Evolutionary conservation across 805 yeast species (phyloP).

Genomic region (Candida sanyiensis): DNA sequence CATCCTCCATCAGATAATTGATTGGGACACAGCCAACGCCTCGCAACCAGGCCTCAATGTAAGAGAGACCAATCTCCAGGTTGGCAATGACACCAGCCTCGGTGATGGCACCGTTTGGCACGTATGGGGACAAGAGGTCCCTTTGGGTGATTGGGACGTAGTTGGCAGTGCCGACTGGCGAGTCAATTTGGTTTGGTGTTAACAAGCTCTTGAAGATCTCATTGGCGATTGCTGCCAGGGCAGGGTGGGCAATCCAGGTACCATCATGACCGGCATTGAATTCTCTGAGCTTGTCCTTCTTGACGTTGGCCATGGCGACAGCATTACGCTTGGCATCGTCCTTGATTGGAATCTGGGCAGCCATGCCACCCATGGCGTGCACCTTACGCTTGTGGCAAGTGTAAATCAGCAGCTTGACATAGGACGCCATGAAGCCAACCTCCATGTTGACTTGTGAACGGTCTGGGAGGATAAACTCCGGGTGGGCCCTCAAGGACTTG

Average conservation of each 20-base stretch:
- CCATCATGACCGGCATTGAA: slow-evolving; percentile 80
- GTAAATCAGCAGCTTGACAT: slow-evolving; percentile 67
- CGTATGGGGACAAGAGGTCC: slow-evolving; percentile 58
- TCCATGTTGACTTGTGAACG: slow-evolving; percentile 76
- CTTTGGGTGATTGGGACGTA: slow-evolving; percentile 44
- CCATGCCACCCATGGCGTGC: slow-evolving; percentile 90
- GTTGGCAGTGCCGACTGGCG: slow-evolving; percentile 28
- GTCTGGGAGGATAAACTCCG: slow-evolving; percentile 66
- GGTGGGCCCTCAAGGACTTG: slow-evolving; percentile 61
- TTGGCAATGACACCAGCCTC: slow-evolving; percentile 66
- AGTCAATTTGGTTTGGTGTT: slow-evolving; percentile 69
- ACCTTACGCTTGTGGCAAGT: slow-evolving; percentile 74
- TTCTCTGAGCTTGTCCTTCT: slow-evolving; percentile 71
- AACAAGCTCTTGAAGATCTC: slow-evolving; percentile 74
- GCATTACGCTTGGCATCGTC: slow-evolving; percentile 58
- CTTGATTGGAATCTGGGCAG: slow-evolving; percentile 80
- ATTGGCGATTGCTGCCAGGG: slow-evolving; percentile 67
- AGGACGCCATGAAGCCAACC: slow-evolving; percentile 76
- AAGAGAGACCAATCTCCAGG: slow-evolving; percentile 68
- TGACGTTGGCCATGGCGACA: slow-evolving; percentile 66
- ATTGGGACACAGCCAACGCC: slow-evolving; percentile 84
- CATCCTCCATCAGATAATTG: slow-evolving; percentile 83
- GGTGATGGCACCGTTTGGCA: slow-evolving; percentile 58
- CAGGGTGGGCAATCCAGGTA: slow-evolving; percentile 88
- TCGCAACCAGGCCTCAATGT: slow-evolving; percentile 83